Percentiles rank a stretch among this genome's conserved stretches.
phyloP scores from a whole-genome alignment of 768 basidiomycete genomes.

The Cystobasidium ongulense region DNA sequence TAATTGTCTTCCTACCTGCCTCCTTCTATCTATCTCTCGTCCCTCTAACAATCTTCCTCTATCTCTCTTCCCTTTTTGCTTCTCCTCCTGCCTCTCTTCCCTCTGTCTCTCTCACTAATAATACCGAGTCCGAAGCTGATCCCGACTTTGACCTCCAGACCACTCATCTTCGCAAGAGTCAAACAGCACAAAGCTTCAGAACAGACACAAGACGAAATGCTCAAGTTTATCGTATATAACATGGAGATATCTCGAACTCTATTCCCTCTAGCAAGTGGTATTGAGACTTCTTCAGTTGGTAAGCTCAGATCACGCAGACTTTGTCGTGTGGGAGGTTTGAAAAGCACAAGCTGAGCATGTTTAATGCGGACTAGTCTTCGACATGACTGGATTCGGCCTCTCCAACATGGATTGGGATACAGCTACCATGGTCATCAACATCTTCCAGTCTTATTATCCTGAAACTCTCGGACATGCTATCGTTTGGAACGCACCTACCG shows the following conservation, averaged over 20 bases:
- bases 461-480: slow-evolving; percentile 36
- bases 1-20: no score
- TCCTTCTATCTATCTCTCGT: no score
- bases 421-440: background rate
- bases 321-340: no score
- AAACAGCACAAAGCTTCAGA: slow-evolving; percentile 22
- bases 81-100: no score
- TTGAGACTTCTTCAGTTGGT: slow-evolving; percentile 25
- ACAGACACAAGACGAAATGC: slow-evolving; percentile 30
- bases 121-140: background rate
- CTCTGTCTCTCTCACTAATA: background rate
- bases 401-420: slow-evolving; percentile 27
- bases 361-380: slow-evolving; percentile 30
- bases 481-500: slow-evolving; percentile 37
- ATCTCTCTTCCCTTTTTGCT: no score
- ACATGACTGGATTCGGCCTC: slow-evolving; percentile 39
- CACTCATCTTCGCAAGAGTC: slow-evolving; percentile 19
- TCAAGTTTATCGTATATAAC: slow-evolving; percentile 34
- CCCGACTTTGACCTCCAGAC: background rate
- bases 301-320: no score
- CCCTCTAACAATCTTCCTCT: no score
- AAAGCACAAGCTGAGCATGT: no score
- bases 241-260: slow-evolving; percentile 37
- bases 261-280: slow-evolving; percentile 31
- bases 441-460: slow-evolving; percentile 36